Conservation (phyloP, 1,284 basidiomycete species). For the Pseudomicrostroma phylloplanum region DNA sequence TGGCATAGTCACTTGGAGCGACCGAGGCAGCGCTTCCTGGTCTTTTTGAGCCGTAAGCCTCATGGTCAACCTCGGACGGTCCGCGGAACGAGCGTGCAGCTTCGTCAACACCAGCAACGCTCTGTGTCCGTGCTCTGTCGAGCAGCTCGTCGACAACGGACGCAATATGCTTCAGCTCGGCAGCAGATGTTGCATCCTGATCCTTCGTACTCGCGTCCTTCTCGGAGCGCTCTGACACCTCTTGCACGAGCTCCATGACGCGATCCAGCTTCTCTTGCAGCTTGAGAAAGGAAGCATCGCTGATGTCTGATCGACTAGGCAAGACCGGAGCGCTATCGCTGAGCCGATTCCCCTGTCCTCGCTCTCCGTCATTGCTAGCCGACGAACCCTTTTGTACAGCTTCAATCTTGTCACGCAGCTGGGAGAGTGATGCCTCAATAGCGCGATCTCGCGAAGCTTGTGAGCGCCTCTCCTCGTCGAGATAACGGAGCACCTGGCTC, state of each 20-base stretch:
- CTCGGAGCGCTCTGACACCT: constrained; percentile 19
- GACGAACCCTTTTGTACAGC: background rate
- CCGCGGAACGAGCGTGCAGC: no score
- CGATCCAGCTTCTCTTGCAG: constrained; percentile 38
- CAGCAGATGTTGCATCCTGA: background rate
- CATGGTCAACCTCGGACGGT: no score
- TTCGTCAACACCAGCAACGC: background rate
- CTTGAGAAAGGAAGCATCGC: background rate
- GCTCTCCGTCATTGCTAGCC: background rate
- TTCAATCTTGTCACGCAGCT: constrained; percentile 27
- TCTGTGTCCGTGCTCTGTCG: background rate
- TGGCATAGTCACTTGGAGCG: no score
- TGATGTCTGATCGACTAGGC: background rate
- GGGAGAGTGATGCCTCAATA: constrained; percentile 30
- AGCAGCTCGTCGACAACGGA: constrained; percentile 19
- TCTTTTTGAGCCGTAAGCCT: no score
- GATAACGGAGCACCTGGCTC: constrained; percentile 21
- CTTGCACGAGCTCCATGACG: constrained; percentile 32
- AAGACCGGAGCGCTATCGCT: background rate
- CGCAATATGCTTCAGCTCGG: background rate
- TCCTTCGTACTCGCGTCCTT: background rate
- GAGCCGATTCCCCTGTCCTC: background rate
- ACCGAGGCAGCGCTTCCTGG: no score
- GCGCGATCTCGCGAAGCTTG: constrained; percentile 23
- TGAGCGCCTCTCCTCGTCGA: constrained; percentile 31